These are phyloP conservation scores for Botrytis paeoniae DNA, from an alignment of 2,329 filamentous ascomycete genomes.

Conservation along the genomic window DNA sequence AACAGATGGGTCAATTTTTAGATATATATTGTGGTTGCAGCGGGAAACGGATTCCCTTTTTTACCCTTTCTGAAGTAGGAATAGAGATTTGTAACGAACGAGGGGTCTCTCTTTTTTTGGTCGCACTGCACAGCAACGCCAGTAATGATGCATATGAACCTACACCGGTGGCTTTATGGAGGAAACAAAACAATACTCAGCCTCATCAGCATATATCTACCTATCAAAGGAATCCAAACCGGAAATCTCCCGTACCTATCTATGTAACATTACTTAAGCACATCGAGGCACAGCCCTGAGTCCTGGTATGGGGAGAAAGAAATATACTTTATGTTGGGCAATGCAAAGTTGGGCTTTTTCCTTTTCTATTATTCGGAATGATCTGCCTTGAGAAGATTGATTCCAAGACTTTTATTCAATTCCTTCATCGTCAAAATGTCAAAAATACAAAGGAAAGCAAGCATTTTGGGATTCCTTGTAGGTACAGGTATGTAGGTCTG, in stretches of 20 bases:
- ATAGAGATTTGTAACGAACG: not conserved
- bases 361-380: not conserved
- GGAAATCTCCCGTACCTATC: not conserved
- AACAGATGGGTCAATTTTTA: not conserved
- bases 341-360: not conserved
- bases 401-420: constrained; percentile 8
- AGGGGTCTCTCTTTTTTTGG: not conserved
- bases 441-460: not conserved
- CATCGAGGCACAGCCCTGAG: constrained; percentile 6
- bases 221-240: not conserved
- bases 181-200: constrained; percentile 7
- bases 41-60: not conserved
- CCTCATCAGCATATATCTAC: not conserved
- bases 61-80: not conserved
- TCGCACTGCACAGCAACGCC: not conserved
- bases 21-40: not conserved
- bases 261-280: constrained; percentile 6
- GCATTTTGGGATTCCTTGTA: not conserved
- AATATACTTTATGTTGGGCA: not conserved
- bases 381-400: constrained; percentile 10
- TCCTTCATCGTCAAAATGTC: not conserved
- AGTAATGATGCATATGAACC: not conserved
- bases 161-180: constrained; percentile 4
- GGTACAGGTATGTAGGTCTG: not conserved
- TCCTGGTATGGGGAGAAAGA: not conserved